Evolutionary conservation across 2,329 filamentous ascomycete genomes (phyloP).

Genomic region (Colletotrichum lentis): DNA sequence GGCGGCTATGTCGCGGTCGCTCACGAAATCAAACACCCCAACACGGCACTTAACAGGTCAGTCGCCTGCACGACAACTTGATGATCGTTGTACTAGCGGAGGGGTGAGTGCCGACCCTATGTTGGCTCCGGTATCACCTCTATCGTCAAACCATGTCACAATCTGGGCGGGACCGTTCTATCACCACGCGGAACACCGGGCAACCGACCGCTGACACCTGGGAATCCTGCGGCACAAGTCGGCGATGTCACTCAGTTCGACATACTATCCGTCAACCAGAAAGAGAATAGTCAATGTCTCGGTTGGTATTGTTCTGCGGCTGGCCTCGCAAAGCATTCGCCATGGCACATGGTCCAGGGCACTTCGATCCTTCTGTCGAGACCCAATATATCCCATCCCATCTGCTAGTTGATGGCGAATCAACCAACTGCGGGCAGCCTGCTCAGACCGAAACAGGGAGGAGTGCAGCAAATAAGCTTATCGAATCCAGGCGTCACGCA

Average conservation of each 20-base stretch:
- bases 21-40: conserved; percentile 5
- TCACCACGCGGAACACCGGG: conserved; percentile 3
- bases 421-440: conserved; percentile 19
- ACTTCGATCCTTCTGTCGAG: neutral
- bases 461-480: conserved; percentile 9
- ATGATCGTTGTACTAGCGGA: conserved; percentile 1
- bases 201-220: neutral
- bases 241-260: neutral
- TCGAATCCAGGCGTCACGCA: neutral
- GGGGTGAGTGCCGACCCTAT: neutral
- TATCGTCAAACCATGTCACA: conserved; percentile 4
- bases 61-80: conserved; percentile 6
- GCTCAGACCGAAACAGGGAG: neutral
- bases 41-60: neutral
- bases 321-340: neutral
- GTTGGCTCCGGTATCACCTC: conserved; percentile 9
- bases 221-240: conserved; percentile 1
- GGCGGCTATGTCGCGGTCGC: neutral
- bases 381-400: neutral
- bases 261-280: neutral
- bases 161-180: conserved; percentile 4
- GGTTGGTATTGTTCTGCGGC: neutral
- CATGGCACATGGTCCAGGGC: neutral
- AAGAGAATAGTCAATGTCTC: conserved; percentile 4
- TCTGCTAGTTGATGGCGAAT: neutral